Evolutionary conservation across 2,329 filamentous ascomycete genomes (phyloP).

Genomic region (Cercospora brassicicola): DNA sequence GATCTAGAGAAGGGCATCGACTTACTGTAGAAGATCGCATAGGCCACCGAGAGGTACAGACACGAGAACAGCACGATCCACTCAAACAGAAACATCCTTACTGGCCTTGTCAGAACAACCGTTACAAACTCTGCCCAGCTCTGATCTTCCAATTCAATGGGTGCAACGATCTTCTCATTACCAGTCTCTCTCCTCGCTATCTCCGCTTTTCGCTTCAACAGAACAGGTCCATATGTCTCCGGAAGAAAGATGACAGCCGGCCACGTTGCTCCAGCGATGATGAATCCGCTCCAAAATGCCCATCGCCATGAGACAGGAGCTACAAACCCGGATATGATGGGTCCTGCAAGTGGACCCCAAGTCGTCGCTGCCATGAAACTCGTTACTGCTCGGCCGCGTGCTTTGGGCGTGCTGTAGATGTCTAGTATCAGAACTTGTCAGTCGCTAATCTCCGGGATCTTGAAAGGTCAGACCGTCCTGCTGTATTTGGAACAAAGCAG

Average conservation of each 20-base stretch:
- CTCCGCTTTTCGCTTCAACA: conserved; percentile 51
- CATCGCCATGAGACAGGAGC: conserved; percentile 66
- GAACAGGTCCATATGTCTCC: conserved; percentile 50
- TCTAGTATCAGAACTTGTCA: conserved; percentile 42
- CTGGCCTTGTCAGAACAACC: conserved; percentile 68
- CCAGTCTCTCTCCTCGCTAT: conserved; percentile 62
- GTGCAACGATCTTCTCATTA: conserved; percentile 56
- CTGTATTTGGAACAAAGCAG: neutral
- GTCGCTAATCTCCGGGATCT: neutral
- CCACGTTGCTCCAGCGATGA: conserved; percentile 64
- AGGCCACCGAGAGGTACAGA: conserved; percentile 64
- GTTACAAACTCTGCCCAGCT: conserved; percentile 59
- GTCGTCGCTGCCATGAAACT: conserved; percentile 66
- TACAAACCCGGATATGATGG: conserved; percentile 64
- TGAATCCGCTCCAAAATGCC: conserved; percentile 69
- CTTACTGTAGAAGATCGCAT: conserved; percentile 62
- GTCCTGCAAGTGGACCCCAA: conserved; percentile 66
- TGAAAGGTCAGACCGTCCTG: neutral
- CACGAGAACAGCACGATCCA: conserved; percentile 72
- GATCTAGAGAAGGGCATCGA: neutral
- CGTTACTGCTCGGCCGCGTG: conserved; percentile 61
- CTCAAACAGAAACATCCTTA: conserved; percentile 73
- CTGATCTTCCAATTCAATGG: conserved; percentile 62
- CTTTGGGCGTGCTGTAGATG: conserved; percentile 58
- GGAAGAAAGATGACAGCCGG: conserved; percentile 62